Base-by-base conservation (phyloP, 2,329 filamentous ascomycete genomes). In the Penicillium decumbens region DNA sequence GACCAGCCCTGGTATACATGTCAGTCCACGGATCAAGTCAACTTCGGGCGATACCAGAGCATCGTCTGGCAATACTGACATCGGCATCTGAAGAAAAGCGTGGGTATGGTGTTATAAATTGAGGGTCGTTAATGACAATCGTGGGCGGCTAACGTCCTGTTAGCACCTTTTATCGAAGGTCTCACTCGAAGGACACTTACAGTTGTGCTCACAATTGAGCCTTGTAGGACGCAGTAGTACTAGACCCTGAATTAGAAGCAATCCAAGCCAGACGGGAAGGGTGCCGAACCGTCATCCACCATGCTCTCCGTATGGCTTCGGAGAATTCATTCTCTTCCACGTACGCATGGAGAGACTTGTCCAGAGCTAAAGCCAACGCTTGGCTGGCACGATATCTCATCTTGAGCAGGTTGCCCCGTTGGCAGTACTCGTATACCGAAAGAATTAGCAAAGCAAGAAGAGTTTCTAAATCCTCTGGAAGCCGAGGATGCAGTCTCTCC, bases 241-340 rank as follows among this genome's bases (percentile, higher is more conserved):
- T 75, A 53, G 12, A 25, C 18, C 13, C 15, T 33, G 3, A 4
- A 32, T 50, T 23, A 51, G 49, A 20, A 24, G 39, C 6, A 29
- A 28, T 15, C 6, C 12, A 27, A 38, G 4, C n/a, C 20, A 23
- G 24, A 43, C 42, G 4, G 15, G n/a, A 9, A 46, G 35, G 15
- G 6, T 5, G 30, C 30, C 63, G 47, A 64, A 75, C 72, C 52
- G 71, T 75, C 72, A 75, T 75, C 73, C 73, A 75, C 73, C 73
- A 75, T 35, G 72, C 71, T 60, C 73, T 65, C 38, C 72, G 63
- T 45, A 63, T 67, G 37, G 71, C 72, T 54, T 75, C 73, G 5
- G 68, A 57, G 43, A 65, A 73, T 28, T 65, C 60, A 56, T 70
- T 63, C 33, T 66, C 61, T 25, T 68, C 62, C 3, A 61, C 56